These are phyloP conservation scores for Yamadazyma kanchanaburiensis DNA, from an alignment of 1,139 yeast species.

Conservation along the genomic window DNA sequence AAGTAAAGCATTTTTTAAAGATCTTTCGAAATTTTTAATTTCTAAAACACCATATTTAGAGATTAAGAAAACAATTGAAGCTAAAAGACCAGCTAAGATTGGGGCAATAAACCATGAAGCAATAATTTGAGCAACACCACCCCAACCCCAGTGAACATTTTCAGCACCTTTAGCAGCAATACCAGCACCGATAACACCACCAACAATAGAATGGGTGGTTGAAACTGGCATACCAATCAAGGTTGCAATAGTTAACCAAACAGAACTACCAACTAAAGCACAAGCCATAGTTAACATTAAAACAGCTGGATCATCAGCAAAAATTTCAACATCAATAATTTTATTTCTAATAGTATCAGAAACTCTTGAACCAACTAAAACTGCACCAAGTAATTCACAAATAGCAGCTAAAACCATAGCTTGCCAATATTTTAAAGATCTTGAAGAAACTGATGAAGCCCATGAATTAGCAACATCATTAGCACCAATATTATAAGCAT, in stretches of 20 bases:
- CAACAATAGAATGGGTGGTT: slow-evolving; percentile 77
- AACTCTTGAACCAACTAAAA: slow-evolving; percentile 66
- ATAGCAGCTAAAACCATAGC: slow-evolving; percentile 68
- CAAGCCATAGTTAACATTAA: slow-evolving; percentile 74
- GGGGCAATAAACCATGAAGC: slow-evolving; percentile 87
- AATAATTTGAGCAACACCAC: slow-evolving; percentile 65
- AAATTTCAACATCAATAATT: slow-evolving; percentile 52
- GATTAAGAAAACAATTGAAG: slow-evolving; percentile 54
- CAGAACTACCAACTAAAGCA: slow-evolving; percentile 73
- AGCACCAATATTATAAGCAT: slow-evolving; percentile 84
- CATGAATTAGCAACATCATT: slow-evolving; percentile 82
- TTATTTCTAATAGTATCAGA: slow-evolving; percentile 65
- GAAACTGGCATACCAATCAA: slow-evolving; percentile 71
- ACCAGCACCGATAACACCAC: slow-evolving; percentile 73
- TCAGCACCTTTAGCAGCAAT: slow-evolving; percentile 65
- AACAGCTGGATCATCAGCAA: slow-evolving; percentile 58
- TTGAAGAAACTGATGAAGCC: slow-evolving; percentile 69
- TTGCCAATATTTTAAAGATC: slow-evolving; percentile 69
- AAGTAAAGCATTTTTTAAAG: slow-evolving; percentile 52
- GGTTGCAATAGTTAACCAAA: slow-evolving; percentile 71
- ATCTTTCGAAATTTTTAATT: slow-evolving; percentile 39
- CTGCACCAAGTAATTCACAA: slow-evolving; percentile 75
- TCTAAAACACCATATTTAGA: slow-evolving; percentile 64
- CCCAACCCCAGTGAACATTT: slow-evolving; percentile 72
- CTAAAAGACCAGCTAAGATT: slow-evolving; percentile 62